Conservation (phyloP, 768 basidiomycete genomes). For the Termitomyces sp. region DNA sequence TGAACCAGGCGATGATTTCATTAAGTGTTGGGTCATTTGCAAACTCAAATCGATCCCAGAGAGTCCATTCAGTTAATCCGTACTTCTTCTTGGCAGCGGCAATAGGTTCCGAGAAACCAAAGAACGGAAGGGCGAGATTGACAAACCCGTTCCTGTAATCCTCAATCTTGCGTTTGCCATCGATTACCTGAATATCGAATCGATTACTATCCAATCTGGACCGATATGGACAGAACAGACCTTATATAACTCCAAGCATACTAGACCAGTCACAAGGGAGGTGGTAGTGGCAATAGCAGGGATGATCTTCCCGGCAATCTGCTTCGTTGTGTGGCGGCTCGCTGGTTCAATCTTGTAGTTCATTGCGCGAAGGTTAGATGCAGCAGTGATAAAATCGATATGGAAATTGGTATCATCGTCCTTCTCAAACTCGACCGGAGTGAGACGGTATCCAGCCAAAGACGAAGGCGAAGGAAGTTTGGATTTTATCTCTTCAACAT, state of each 20-base stretch:
- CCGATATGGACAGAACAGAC: slow-evolving; percentile 26
- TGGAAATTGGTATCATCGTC: slow-evolving; percentile 98
- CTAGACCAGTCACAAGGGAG: slow-evolving; percentile 89
- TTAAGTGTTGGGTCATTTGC: slow-evolving; percentile 82
- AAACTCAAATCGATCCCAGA: slow-evolving; percentile 98
- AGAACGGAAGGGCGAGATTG: slow-evolving; percentile 97
- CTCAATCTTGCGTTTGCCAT: slow-evolving; percentile 89
- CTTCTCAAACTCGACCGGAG: slow-evolving; percentile 97
- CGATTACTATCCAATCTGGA: not conserved
- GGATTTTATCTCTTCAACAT: slow-evolving; percentile 50
- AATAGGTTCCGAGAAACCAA: slow-evolving; percentile 98
- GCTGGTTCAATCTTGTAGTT: slow-evolving; percentile 89
- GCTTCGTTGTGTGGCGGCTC: slow-evolving; percentile 90
- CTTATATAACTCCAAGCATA: slow-evolving; percentile 97
- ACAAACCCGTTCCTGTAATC: slow-evolving; percentile 98
- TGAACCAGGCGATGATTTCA: slow-evolving; percentile 82
- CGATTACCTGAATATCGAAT: slow-evolving; percentile 64
- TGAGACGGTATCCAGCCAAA: slow-evolving; percentile 92
- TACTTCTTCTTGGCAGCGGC: slow-evolving; percentile 87
- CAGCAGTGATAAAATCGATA: slow-evolving; percentile 98
- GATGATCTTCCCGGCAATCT: slow-evolving; percentile 98
- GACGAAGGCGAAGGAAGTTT: slow-evolving; percentile 86
- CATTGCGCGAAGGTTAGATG: slow-evolving; percentile 91
- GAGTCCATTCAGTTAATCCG: slow-evolving; percentile 85
- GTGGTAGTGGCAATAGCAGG: slow-evolving; percentile 99